Base-by-base conservation (phyloP, 257 asterid species). In the Ilex asprella region DNA sequence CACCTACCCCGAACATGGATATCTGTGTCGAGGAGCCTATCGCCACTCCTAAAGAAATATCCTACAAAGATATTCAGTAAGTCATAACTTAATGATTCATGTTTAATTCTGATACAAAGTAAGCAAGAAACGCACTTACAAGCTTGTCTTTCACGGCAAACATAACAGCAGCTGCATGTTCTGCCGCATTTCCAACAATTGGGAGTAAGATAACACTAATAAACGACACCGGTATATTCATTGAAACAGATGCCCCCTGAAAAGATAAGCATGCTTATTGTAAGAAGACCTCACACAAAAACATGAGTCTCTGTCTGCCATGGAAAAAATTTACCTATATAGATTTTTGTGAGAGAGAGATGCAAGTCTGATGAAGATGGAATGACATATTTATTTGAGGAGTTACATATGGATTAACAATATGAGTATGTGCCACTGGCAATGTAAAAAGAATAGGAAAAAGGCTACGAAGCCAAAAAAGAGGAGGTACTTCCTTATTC, bases 111-210 rank as follows among this genome's bases (percentile, higher is more conserved):
- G 50, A 68, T 61, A 30, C 55, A 59, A 69, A 60, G 15, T 41
- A 31, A 55, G 32, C 7, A 58, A 7, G 43, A 47, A 49, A 58
- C 56, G 75, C 64, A 69, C 81, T 68, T 54, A 91, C 97, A 63
- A 91, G 95, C 74, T 91, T 91, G 81, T 88, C 88, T 78, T 86
- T 86, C 70, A 86, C 68, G 6, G 96, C 96, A 80, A 88, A 88
- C 90, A 88, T 84, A 60, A 88, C 65, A 56, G 96, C 95, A 68
- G 92, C 86, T 7, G 94, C 96, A 78, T 88, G 96, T 61, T 88
- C 96, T 1, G 96, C 91, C 50, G 89, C 96, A 77, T 88, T 86
- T 67, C 96, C 96, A 62, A 88, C 96, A 46, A 88, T 80, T 3
- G 96, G 95, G 43, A 88, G 90, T 71, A 86, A 79, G 55, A 88